Conservation (phyloP, 257 asterid species). For the Verbascum thapsus region DNA sequence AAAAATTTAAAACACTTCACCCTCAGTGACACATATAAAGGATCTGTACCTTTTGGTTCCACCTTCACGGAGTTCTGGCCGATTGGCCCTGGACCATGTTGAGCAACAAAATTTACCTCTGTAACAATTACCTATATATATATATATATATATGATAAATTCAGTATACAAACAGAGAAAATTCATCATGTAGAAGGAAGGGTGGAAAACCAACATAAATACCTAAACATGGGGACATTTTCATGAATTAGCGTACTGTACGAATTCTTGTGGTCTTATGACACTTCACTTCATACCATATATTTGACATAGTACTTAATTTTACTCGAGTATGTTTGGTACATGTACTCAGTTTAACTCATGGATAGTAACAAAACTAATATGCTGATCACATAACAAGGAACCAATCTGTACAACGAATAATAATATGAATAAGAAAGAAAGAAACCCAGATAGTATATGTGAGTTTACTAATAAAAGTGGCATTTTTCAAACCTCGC, state of each 20-base stretch:
- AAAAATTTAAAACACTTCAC: neutral
- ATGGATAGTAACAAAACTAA: conserved; percentile 15
- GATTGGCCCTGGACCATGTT: conserved; percentile 27
- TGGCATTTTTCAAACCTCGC: conserved; percentile 44
- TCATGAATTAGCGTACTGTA: conserved; percentile 14
- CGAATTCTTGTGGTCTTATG: neutral
- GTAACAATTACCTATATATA: conserved; percentile 61
- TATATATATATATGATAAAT: conserved; percentile 6
- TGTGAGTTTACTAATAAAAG: neutral
- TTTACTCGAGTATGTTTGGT: neutral
- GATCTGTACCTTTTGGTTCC: conserved; percentile 42
- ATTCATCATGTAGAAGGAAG: neutral
- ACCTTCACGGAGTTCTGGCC: conserved; percentile 33
- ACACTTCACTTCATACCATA: conserved; percentile 13
- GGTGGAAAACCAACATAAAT: neutral
- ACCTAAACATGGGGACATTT: neutral
- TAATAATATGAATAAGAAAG: no score
- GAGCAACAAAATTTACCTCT: conserved; percentile 65
- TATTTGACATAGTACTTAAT: neutral
- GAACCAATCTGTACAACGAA: no score
- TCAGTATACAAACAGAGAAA: neutral
- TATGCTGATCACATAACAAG: neutral
- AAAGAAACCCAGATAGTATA: no score
- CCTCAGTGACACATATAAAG: neutral
- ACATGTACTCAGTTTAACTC: neutral